Conservation (phyloP, 176 grass and related monocot species). For the Aegilops tauschii region DNA sequence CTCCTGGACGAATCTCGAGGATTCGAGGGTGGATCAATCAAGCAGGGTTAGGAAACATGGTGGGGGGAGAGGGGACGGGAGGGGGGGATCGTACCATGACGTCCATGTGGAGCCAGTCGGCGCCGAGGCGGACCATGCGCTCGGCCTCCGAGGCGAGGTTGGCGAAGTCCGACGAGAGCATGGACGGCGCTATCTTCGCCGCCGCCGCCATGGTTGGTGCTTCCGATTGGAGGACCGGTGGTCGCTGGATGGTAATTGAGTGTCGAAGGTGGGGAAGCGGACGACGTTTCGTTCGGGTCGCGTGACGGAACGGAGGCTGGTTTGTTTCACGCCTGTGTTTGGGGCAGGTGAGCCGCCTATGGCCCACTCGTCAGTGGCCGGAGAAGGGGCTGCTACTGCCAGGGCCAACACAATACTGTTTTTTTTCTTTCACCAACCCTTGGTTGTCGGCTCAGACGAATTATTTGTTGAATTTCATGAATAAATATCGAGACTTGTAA, state of each 20-base stretch:
- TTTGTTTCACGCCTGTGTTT: constrained; percentile 7
- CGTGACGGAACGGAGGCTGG: not conserved
- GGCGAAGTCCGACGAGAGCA: constrained; percentile 69
- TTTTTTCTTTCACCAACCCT: not conserved
- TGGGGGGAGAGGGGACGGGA: not conserved
- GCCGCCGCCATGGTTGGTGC: not conserved
- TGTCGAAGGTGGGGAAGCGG: not conserved
- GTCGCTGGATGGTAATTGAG: not conserved
- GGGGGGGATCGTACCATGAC: constrained; percentile 64
- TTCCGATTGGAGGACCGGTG: not conserved
- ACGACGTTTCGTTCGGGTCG: not conserved
- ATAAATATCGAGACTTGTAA: no score
- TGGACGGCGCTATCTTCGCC: constrained; percentile 51
- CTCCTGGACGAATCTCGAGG: not conserved
- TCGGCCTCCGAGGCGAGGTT: constrained; percentile 33
- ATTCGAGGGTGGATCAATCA: not conserved
- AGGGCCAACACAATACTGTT: not conserved
- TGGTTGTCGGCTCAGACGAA: no score
- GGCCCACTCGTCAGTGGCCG: not conserved
- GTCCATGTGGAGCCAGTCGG: constrained; percentile 99
- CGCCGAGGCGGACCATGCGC: constrained; percentile 77
- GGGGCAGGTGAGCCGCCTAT: not conserved
- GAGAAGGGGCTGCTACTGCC: not conserved
- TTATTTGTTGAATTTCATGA: no score
- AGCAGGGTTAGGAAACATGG: not conserved